Evolutionary conservation across 805 yeast species (phyloP), one percentile per base, ranked within the genome.

Genomic region (Saccharomycopsis olivae): DNA sequence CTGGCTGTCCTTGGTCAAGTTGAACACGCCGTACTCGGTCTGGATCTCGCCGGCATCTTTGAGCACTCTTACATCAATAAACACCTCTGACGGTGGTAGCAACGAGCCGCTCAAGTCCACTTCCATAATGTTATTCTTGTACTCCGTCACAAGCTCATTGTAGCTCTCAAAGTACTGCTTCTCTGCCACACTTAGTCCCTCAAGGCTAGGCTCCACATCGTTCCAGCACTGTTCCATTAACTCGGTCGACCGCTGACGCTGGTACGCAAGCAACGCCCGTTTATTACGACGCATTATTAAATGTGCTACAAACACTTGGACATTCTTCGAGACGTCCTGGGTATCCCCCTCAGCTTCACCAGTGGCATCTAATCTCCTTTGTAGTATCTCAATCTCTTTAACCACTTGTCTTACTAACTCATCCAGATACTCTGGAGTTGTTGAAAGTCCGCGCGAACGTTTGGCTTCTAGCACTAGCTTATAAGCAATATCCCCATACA

Each of bases 11-110:
- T 88, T 89, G 2, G 94, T 84, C 48, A 92, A 62, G 52, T 88
- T 88, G 62, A 92, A 87, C 3, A 86, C 95, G 17, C 96, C 98
- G 52, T 89, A 89, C 56, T 89, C 98, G 0, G 98, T 92, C 54
- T 88, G 96, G 27, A 89, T 86, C 55, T 92, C 97, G 1, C 98
- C 98, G 0, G 95, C 96, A 52, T 89, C 94, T 55, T 82, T 82
- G 38, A 89, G 60, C 5, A 89, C 97, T 43, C 98, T 65, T 3
- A 92, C 97, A 53, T 89, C 98, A 8, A 89, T 83, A 51, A 89
- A 92, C 21, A 92, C 82, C 49, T 86, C 94, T 28, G 71, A 73
- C 1, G 98, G 97, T 0, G 98, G 98, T 17, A 73, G 83, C 49
- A 92, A 54, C n/a, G 84, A 75, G 0, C 96, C 97, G 21, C 89